phyloP scores from a whole-genome alignment of 2,329 filamentous ascomycete genomes.

The Pyrenochaeta sp. region DNA sequence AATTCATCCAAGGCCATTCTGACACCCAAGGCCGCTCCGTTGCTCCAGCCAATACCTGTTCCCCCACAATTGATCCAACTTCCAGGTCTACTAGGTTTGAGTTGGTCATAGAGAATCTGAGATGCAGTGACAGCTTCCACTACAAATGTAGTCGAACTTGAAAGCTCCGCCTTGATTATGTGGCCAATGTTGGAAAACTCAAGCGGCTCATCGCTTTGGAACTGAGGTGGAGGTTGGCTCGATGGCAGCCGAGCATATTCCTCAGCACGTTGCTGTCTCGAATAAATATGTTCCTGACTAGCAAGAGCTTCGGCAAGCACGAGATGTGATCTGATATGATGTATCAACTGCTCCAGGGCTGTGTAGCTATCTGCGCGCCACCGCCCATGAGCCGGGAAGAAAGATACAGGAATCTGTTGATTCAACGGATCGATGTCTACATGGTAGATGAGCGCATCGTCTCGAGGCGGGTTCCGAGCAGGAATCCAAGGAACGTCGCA shows the following conservation, averaged over 20 bases:
- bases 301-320: constrained; percentile 3
- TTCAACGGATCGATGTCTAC: constrained; percentile 72
- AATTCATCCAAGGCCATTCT: constrained; percentile 54
- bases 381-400: constrained; percentile 69
- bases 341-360: constrained; percentile 45
- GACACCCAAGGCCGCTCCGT: constrained; percentile 60
- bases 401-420: constrained; percentile 77
- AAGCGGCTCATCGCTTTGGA: constrained; percentile 25
- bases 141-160: constrained; percentile 15
- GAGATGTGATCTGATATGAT: constrained; percentile 23
- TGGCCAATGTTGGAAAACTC: constrained; percentile 22
- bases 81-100: constrained; percentile 43
- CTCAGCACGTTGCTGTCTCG: constrained; percentile 15
- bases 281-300: neutral
- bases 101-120: constrained; percentile 20
- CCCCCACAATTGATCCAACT: constrained; percentile 63
- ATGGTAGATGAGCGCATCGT: constrained; percentile 66
- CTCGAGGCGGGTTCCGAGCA: constrained; percentile 58
- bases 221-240: constrained; percentile 25
- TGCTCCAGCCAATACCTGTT: constrained; percentile 63
- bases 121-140: constrained; percentile 20
- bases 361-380: constrained; percentile 72
- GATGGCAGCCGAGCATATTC: constrained; percentile 16
- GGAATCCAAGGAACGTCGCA: constrained; percentile 49
- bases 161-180: constrained; percentile 12